These are phyloP conservation scores for Lactarius sanguifluus DNA, from an alignment of 768 basidiomycete genomes.

Conservation along the genomic window DNA sequence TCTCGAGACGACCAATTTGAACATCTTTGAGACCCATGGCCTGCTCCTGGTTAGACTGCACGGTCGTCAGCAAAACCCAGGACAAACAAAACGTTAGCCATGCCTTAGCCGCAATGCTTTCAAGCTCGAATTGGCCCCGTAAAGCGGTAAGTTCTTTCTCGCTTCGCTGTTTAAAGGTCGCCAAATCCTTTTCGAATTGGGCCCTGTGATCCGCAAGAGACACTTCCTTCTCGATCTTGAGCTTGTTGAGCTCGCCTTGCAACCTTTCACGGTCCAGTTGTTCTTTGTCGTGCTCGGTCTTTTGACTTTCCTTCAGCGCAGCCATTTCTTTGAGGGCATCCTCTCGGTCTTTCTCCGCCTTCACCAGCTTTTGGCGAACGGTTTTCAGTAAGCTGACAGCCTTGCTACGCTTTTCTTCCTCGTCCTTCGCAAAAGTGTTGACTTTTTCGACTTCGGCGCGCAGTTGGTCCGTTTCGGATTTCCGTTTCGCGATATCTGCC, in stretches of 20 bases:
- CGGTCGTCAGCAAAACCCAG: slow-evolving; percentile 19
- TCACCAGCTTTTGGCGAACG: slow-evolving; percentile 95
- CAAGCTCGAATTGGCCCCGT: slow-evolving; percentile 74
- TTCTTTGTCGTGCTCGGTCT: slow-evolving; percentile 43
- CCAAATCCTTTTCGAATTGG: slow-evolving; percentile 74
- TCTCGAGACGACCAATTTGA: slow-evolving; percentile 69
- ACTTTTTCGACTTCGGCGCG: slow-evolving; percentile 60
- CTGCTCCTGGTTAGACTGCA: slow-evolving; percentile 64
- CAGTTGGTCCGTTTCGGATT: slow-evolving; percentile 58
- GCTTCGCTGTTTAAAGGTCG: slow-evolving; percentile 56
- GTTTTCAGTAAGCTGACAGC: slow-evolving; percentile 92
- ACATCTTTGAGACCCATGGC: slow-evolving; percentile 60
- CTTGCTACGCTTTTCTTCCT: slow-evolving; percentile 96
- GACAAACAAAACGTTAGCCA: slow-evolving; percentile 15
- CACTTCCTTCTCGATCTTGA: slow-evolving; percentile 62
- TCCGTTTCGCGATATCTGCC: slow-evolving; percentile 49
- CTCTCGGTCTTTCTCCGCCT: slow-evolving; percentile 91
- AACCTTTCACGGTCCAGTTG: slow-evolving; percentile 51
- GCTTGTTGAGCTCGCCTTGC: slow-evolving; percentile 61
- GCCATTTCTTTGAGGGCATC: slow-evolving; percentile 64
- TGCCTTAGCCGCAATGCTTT: slow-evolving; percentile 74
- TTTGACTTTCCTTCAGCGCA: slow-evolving; percentile 55
- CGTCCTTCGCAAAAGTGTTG: slow-evolving; percentile 74
- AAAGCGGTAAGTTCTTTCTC: slow-evolving; percentile 72
- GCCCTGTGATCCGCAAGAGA: slow-evolving; percentile 56